Evolutionary conservation across 805 yeast species (phyloP), one percentile per base, ranked within the genome.

Genomic region (Candida mattraensis): DNA sequence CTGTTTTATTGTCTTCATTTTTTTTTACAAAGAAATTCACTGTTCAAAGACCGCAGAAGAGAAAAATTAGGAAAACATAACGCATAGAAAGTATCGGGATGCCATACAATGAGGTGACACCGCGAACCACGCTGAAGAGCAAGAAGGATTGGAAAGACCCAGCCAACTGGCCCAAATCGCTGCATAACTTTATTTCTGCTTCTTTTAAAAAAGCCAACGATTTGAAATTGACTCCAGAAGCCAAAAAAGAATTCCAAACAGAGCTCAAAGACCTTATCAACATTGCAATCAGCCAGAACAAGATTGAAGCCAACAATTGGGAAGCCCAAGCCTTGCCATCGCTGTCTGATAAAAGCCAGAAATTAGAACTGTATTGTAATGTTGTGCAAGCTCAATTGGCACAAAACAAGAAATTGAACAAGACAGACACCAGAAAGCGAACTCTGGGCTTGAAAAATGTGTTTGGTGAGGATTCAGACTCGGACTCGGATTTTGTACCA

Each of bases 241-340:
- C 50, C 17, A 70, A 66, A 45, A 51, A 55, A 6, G 45, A 51
- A 22, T 69, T 80, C 49, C 76, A 77, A 42, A 39, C 47, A 7
- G 79, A 80, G 50, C 56, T 82, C 32, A 77, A 70, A 47, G 42
- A 53, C 8, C 48, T 78, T 22, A 64, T 82, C 18, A 67, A 73
- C 34, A 44, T 56, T 34, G 84, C 85, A 0, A 66, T 70, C 12
- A 57, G 59, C 3, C 59, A 64, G 30, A 60, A 61, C 15, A 66
- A 65, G 25, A 47, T 80, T 3, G 66, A 70, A 60, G 44, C 56
- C 1, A 78, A 74, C 43, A 70, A 78, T 40, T 82, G 88, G 88
- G 52, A 48, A 3, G 44, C 30, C 8, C 78, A 76, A 51, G 56
- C 58, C 19, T 44, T 81, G 5, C 87, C 87, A 44, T 70, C 30